These are phyloP conservation scores for Heimioporus sp. DNA, from an alignment of 768 basidiomycete genomes.

Conservation along the genomic window DNA sequence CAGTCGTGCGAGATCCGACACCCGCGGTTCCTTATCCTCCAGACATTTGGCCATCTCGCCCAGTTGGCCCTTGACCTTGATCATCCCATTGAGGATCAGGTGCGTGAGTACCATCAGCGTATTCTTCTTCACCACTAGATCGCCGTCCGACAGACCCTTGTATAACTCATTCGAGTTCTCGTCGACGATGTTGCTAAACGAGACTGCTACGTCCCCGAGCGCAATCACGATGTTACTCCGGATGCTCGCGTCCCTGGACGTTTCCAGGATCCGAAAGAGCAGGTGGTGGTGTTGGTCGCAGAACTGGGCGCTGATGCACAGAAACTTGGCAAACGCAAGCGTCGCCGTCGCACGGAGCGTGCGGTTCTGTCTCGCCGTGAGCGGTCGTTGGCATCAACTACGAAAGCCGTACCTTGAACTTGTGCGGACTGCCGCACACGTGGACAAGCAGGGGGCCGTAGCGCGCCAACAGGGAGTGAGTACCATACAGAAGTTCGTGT, in stretches of 20 bases:
- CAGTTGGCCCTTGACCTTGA: slow-evolving; percentile 98
- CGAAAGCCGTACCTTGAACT: slow-evolving; percentile 67
- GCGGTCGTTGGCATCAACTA: slow-evolving; percentile 3
- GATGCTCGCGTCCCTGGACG: slow-evolving; percentile 84
- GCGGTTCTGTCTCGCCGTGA: slow-evolving; percentile 56
- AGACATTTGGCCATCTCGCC: slow-evolving; percentile 99
- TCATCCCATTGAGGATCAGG: slow-evolving; percentile 97
- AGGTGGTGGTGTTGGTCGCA: slow-evolving; percentile 88
- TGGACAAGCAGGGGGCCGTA: slow-evolving; percentile 91
- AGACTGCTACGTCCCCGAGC: slow-evolving; percentile 95
- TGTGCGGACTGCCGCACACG: slow-evolving; percentile 86
- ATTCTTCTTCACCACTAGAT: slow-evolving; percentile 96
- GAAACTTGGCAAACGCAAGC: slow-evolving; percentile 90
- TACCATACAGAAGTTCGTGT: slow-evolving; percentile 81
- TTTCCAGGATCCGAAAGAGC: slow-evolving; percentile 92
- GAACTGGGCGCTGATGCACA: slow-evolving; percentile 92
- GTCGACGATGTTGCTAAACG: slow-evolving; percentile 96
- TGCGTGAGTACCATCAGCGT: slow-evolving; percentile 98
- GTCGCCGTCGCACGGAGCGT: slow-evolving; percentile 85
- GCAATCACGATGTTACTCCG: slow-evolving; percentile 97
- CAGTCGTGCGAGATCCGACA: slow-evolving; percentile 92
- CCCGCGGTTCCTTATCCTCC: slow-evolving; percentile 83
- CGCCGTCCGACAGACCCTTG: slow-evolving; percentile 84
- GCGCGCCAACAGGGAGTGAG: slow-evolving; percentile 73
- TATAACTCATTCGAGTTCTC: slow-evolving; percentile 97